phyloP scores from a whole-genome alignment of 495 filamentous ascomycete species.

The Penicillium ucsense region DNA sequence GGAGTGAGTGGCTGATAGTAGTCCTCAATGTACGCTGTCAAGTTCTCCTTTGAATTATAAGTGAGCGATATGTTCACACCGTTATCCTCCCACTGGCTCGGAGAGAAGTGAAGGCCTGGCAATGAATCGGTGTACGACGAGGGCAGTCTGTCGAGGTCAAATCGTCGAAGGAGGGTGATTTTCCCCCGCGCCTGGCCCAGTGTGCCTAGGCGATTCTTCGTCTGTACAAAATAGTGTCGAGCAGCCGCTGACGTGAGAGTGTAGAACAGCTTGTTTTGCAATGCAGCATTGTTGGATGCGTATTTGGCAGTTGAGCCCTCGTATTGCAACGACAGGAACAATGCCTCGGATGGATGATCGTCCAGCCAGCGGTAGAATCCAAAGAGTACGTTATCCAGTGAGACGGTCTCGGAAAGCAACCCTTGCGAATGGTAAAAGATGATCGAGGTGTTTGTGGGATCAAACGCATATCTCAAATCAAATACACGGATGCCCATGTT shows the following conservation, averaged over 20 bases:
- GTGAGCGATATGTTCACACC: constrained; percentile 20
- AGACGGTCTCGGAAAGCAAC: constrained; percentile 33
- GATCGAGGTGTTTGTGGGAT: constrained; percentile 33
- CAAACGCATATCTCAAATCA: constrained; percentile 40
- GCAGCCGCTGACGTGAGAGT: constrained; percentile 24
- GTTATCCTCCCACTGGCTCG: constrained; percentile 29
- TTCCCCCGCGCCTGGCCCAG: constrained; percentile 33
- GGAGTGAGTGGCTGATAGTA: constrained; percentile 26
- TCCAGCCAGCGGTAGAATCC: constrained; percentile 39
- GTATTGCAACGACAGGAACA: constrained; percentile 33
- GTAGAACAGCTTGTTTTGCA: constrained; percentile 25
- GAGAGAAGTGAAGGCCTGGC: constrained; percentile 34
- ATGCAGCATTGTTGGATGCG: constrained; percentile 23
- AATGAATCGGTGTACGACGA: constrained; percentile 18
- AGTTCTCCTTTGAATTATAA: constrained; percentile 23
- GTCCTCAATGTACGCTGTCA: constrained; percentile 36
- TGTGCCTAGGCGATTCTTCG: constrained; percentile 24
- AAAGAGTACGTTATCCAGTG: constrained; percentile 38
- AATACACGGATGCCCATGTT: constrained; percentile 42
- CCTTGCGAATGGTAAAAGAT: constrained; percentile 43
- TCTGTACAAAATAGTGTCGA: constrained; percentile 28
- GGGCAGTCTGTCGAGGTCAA: constrained; percentile 28
- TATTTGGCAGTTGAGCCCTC: constrained; percentile 21
- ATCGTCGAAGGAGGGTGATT: constrained; percentile 31
- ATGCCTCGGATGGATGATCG: constrained; percentile 22